Evolutionary conservation across 192 early-diverging fungal species (phyloP).

Genomic region (Backusella westeae): DNA sequence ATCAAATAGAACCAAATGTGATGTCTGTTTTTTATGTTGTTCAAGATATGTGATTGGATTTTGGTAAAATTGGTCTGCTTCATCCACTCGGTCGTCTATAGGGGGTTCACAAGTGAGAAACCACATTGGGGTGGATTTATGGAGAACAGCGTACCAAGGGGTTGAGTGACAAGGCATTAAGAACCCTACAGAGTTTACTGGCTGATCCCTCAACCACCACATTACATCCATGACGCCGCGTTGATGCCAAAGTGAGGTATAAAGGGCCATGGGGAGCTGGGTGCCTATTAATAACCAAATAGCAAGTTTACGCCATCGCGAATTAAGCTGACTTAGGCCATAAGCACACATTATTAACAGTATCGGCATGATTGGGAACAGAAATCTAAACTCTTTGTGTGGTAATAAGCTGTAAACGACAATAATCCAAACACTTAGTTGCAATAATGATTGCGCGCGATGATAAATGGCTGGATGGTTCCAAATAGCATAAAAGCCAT

Average conservation of each 20-base stretch:
- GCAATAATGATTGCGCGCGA: slow-evolving; percentile 20
- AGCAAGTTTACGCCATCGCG: background rate
- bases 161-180: slow-evolving; percentile 99
- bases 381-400: slow-evolving; percentile 96
- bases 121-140: slow-evolving; percentile 67
- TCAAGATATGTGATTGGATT: slow-evolving; percentile 61
- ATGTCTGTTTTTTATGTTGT: slow-evolving; percentile 13
- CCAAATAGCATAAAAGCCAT: slow-evolving; percentile 44
- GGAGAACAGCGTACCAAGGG: slow-evolving; percentile 86
- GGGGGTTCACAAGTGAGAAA: slow-evolving; percentile 95
- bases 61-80: slow-evolving; percentile 79
- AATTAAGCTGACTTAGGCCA: slow-evolving; percentile 24
- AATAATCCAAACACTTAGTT: slow-evolving; percentile 49
- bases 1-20: slow-evolving; percentile 82
- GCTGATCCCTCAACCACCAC: slow-evolving; percentile 61
- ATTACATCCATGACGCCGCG: slow-evolving; percentile 91
- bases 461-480: slow-evolving; percentile 1
- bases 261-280: slow-evolving; percentile 66
- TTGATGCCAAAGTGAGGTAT: slow-evolving; percentile 81
- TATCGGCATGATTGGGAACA: slow-evolving; percentile 84
- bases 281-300: slow-evolving; percentile 56
- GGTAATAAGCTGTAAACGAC: slow-evolving; percentile 70
- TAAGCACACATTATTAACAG: slow-evolving; percentile 47
- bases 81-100: slow-evolving; percentile 51
- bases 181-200: slow-evolving; percentile 53